phyloP scores from a whole-genome alignment of 441 rosid species.

The Melastoma candidum region DNA sequence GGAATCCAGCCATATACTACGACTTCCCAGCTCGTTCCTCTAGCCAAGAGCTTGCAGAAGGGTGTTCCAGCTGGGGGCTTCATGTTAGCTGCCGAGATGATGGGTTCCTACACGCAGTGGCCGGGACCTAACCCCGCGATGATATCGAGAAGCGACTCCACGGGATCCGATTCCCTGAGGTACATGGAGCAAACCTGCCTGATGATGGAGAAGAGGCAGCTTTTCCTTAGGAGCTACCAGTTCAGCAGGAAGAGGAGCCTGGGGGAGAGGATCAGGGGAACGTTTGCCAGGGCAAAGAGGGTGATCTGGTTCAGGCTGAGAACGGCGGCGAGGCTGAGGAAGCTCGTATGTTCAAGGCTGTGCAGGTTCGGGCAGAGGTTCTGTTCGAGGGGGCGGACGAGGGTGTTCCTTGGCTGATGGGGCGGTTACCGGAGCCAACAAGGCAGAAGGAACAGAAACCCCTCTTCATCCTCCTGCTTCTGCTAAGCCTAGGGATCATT shows the following conservation, averaged over 20 bases:
- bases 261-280: conserved; percentile 31
- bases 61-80: no score
- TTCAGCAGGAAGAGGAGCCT: conserved; percentile 59
- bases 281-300: conserved; percentile 34
- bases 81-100: no score
- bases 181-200: conserved; percentile 11
- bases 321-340: conserved; percentile 35
- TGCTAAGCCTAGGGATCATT: no score
- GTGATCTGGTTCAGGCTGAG: conserved; percentile 31
- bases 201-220: conserved; percentile 68
- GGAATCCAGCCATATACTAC: no score
- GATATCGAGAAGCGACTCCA: no score
- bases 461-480: no score
- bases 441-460: no score
- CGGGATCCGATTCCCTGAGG: conserved; percentile 7
- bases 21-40: no score
- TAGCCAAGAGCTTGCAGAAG: no score
- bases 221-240: conserved; percentile 73
- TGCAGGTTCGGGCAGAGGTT: conserved; percentile 32
- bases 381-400: conserved; percentile 27
- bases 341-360: conserved; percentile 39
- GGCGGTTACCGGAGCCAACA: no score
- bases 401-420: conserved; percentile 3
- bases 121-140: no score
- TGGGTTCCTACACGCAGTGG: no score